Percentiles rank a stretch among this genome's conserved stretches.
These are phyloP conservation scores for Sphagnum fallax DNA, from an alignment of 228 moss, liverwort and hornwort species.

Conservation along the genomic window DNA sequence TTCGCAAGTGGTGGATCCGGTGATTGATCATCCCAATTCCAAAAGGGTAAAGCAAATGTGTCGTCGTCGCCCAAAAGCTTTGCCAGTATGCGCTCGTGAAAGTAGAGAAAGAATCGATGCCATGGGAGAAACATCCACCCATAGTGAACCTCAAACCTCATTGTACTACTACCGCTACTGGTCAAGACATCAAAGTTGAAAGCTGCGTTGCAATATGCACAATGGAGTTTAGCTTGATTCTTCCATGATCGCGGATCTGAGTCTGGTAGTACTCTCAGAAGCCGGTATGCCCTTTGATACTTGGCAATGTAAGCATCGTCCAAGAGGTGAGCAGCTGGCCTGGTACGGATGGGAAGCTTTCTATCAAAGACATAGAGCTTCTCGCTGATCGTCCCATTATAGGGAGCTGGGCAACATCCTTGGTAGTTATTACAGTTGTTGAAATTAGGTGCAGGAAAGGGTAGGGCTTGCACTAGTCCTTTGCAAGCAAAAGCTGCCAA, in stretches of 20 bases:
- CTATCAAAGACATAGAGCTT: slow-evolving; percentile 6
- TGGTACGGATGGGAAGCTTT: slow-evolving; percentile 13
- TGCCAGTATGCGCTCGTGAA: slow-evolving; percentile 17
- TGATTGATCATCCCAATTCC: slow-evolving; percentile 25
- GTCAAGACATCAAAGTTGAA: slow-evolving; percentile 17
- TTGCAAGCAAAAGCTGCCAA: too few relatives aligned
- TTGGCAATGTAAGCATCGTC: slow-evolving; percentile 33
- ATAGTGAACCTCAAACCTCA: slow-evolving; percentile 8
- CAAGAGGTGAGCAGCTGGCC: slow-evolving; percentile 32
- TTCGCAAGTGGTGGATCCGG: slow-evolving; percentile 9
- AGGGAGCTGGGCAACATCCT: slow-evolving; percentile 32
- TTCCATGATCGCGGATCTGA: slow-evolving; percentile 34
- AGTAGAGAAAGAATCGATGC: slow-evolving; percentile 18
- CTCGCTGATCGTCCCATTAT: slow-evolving; percentile 6
- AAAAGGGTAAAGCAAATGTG: slow-evolving; percentile 20
- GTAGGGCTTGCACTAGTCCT: background rate
- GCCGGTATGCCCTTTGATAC: slow-evolving; percentile 28
- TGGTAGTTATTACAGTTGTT: slow-evolving; percentile 33
- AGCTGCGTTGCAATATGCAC: slow-evolving; percentile 37
- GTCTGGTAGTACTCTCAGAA: slow-evolving; percentile 28
- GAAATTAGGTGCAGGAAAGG: slow-evolving; percentile 18
- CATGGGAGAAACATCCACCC: slow-evolving; percentile 1
- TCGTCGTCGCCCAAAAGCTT: slow-evolving; percentile 11
- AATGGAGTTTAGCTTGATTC: slow-evolving; percentile 31
- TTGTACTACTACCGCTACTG: too few relatives aligned